Base-by-base conservation (phyloP, 2,329 filamentous ascomycete genomes). In the Pyrenophora graminea region DNA sequence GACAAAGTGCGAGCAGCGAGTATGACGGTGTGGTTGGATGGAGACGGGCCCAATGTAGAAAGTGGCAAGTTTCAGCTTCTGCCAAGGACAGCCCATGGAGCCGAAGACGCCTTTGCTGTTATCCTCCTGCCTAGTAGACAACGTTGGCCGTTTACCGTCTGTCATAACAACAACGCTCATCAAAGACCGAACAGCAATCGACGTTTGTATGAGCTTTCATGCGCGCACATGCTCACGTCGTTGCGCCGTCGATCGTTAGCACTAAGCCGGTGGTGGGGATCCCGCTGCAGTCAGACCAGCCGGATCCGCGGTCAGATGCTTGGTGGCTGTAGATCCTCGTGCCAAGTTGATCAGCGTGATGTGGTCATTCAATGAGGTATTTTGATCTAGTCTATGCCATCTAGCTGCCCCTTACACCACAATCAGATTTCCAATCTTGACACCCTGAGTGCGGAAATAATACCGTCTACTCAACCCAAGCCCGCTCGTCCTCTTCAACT, bases 391-490 rank as follows among this genome's bases (percentile, higher is more conserved):
- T 23, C 27, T 17, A 30, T 30, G 27, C 27, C 27, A 30, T 30
- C 10, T 13, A 30, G 18, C 13, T 10, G 6, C 32, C 9, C 17
- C 32, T 34, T 47, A 85, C 51, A 85, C 63, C 53, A 95, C 84
- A 64, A 91, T 79, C 62, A 96, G 76, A 77, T 97, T 97, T 41
- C 81, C 82, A 63, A 97, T 89, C 56, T 83, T 80, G 38, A 91
- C 74, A 0, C 91, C 92, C 72, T 93, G 86, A 56, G 90, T 95
- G 67, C 88, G 84, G 37, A 97, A 85, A 65, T 84, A 84, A 72
- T 91, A 97, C 63, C 90, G 80, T 69, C 91, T 82, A 66, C 89
- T 84, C 55, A 97, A 76, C 0, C 90, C 91, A 2, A 97, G 72
- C 3, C 84, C 86, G 47, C 78, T 80, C n/a, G 88, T 85, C 38